These are phyloP conservation scores for Fusarium tanahbumbuense DNA, from an alignment of 2,329 filamentous ascomycete species.

Conservation along the genomic window DNA sequence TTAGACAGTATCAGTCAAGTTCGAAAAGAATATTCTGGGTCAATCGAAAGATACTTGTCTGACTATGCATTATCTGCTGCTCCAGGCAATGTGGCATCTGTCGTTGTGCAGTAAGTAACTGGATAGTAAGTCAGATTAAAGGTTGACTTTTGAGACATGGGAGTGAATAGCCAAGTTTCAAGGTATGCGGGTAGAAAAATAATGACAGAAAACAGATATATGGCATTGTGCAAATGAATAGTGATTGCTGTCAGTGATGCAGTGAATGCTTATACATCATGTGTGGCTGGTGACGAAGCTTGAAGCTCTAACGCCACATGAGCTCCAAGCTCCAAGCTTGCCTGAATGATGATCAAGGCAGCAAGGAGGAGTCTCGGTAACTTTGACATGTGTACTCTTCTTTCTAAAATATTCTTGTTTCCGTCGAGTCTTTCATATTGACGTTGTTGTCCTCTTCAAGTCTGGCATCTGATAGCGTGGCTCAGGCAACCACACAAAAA, in stretches of 20 bases:
- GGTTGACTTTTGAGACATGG: not conserved
- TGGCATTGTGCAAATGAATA: not conserved
- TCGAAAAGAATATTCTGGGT: not conserved
- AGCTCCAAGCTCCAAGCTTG: conserved; percentile 15
- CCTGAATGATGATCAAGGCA: not conserved
- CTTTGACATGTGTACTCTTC: not conserved
- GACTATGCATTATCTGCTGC: not conserved
- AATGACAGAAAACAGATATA: not conserved
- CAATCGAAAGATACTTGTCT: not conserved
- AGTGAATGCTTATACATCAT: not conserved
- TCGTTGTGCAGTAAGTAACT: not conserved
- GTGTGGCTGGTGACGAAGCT: conserved; percentile 27
- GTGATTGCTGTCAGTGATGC: not conserved
- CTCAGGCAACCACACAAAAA: conserved; percentile 33
- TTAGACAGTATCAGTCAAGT: not conserved
- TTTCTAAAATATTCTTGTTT: conserved; percentile 5
- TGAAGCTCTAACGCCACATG: conserved; percentile 26
- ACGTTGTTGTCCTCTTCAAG: conserved; percentile 26
- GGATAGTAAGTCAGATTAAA: not conserved
- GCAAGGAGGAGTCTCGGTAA: not conserved
- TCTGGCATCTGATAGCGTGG: conserved; percentile 40
- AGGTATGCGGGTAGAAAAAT: not conserved
- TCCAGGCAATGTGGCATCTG: not conserved
- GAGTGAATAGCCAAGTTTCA: not conserved
- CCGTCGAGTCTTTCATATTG: not conserved